Evolutionary conservation across 1,284 basidiomycete species (phyloP).

Genomic region (Trametes versicolor): DNA sequence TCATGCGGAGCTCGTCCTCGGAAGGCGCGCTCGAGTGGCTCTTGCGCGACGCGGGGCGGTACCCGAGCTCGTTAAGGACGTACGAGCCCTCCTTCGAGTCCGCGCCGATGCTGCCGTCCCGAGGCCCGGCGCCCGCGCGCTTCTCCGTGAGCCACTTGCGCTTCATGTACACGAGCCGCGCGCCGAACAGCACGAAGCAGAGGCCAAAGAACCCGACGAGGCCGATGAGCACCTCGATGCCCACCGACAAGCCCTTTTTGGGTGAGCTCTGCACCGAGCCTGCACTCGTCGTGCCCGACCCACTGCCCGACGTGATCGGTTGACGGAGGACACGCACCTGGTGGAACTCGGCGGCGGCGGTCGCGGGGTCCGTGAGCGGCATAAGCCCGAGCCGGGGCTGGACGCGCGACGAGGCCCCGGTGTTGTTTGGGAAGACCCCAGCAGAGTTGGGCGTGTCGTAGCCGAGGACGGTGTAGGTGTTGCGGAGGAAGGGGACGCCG

Average conservation of each 20-base stretch:
- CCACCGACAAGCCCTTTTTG: constrained; percentile 58
- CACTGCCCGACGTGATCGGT: constrained; percentile 49
- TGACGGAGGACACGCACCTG: constrained; percentile 70
- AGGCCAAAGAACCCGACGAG: constrained; percentile 65
- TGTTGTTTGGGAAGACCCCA: constrained; percentile 53
- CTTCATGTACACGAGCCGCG: constrained; percentile 59
- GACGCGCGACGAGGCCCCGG: constrained; percentile 38
- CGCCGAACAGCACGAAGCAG: constrained; percentile 60
- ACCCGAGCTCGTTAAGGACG: constrained; percentile 32
- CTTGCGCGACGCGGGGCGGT: constrained; percentile 43
- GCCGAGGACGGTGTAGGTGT: constrained; percentile 77
- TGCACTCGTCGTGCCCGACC: constrained; percentile 17
- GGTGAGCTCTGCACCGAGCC: constrained; percentile 24
- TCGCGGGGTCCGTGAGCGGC: constrained; percentile 63
- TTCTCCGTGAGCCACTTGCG: constrained; percentile 43
- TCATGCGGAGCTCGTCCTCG: constrained; percentile 45
- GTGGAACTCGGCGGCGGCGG: constrained; percentile 71
- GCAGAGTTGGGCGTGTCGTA: constrained; percentile 58
- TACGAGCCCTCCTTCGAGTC: constrained; percentile 36
- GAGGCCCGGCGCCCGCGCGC: constrained; percentile 25
- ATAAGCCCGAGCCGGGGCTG: constrained; percentile 66
- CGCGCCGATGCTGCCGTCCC: constrained; percentile 29
- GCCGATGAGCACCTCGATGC: constrained; percentile 67
- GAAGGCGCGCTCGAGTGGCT: constrained; percentile 36
- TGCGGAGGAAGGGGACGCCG: constrained; percentile 79